A percentile compares a stretch with the other conserved stretches of the same genome.
Evolutionary conservation across 2,329 filamentous ascomycete genomes (phyloP).

Genomic region (Fusarium falciforme): DNA sequence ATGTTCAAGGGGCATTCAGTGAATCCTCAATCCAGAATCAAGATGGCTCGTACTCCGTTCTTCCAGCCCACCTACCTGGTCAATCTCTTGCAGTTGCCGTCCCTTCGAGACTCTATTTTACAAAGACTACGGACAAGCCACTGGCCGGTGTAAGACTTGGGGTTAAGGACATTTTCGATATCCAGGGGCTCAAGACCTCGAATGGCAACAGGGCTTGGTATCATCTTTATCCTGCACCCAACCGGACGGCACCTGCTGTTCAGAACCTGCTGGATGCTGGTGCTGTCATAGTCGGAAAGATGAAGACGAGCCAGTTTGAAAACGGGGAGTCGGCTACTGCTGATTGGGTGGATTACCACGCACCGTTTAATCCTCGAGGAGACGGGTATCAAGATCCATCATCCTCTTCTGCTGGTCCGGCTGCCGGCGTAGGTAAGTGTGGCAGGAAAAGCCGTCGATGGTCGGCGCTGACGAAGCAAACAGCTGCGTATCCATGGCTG

Average conservation of each 20-base stretch:
- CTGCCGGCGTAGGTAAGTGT: neutral
- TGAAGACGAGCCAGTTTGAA: neutral
- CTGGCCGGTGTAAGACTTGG: neutral
- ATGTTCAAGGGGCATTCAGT: neutral
- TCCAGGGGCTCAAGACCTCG: neutral
- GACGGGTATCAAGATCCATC: neutral
- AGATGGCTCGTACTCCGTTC: neutral
- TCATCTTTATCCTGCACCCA: neutral
- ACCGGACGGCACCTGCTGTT: neutral
- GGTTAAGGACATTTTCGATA: neutral
- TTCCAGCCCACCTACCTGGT: neutral
- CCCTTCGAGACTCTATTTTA: neutral
- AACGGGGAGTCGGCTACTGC: neutral
- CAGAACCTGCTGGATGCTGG: neutral
- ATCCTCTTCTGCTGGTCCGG: neutral
- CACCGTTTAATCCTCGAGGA: neutral
- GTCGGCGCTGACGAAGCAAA: neutral
- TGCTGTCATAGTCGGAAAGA: neutral
- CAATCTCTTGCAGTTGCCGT: neutral
- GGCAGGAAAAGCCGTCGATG: neutral
- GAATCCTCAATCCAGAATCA: neutral
- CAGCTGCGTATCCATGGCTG: neutral
- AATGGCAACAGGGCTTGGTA: neutral
- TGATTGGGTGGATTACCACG: neutral
- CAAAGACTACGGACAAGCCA: neutral